phyloP scores from a whole-genome alignment of 2,329 filamentous ascomycete genomes.

The Anisogramma anomala region DNA sequence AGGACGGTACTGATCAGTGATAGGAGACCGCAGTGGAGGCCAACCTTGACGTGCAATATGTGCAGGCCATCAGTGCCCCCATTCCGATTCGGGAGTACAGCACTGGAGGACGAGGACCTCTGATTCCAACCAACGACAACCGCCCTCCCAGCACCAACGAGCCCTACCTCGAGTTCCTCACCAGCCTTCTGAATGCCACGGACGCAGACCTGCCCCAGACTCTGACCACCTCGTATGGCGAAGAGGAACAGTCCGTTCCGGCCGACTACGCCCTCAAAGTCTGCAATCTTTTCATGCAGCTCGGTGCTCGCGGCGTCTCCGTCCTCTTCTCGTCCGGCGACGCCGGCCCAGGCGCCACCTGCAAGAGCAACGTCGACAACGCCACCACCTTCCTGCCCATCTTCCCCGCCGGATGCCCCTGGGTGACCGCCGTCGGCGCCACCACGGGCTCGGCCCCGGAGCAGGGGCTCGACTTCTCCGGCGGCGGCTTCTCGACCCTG shows the following conservation, averaged over 20 bases:
- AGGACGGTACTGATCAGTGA: background rate
- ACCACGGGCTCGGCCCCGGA: slow-evolving; percentile 31
- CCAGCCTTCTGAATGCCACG: slow-evolving; percentile 43
- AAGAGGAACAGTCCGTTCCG: slow-evolving; percentile 53
- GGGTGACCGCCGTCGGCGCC: slow-evolving; percentile 45
- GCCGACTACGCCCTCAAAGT: slow-evolving; percentile 46
- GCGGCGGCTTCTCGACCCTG: slow-evolving; percentile 29
- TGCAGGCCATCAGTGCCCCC: slow-evolving; percentile 14
- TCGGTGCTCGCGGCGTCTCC: slow-evolving; percentile 51
- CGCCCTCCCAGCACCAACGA: slow-evolving; percentile 51
- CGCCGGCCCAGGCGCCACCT: slow-evolving; percentile 2
- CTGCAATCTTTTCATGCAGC: slow-evolving; percentile 51
- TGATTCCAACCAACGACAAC: slow-evolving; percentile 39
- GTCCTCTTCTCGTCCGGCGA: slow-evolving; percentile 39
- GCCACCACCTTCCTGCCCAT: slow-evolving; percentile 10
- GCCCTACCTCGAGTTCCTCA: slow-evolving; percentile 53
- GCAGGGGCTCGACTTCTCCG: slow-evolving; percentile 26
- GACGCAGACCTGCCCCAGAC: slow-evolving; percentile 43
- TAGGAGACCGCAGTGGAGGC: slow-evolving; percentile 16
- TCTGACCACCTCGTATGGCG: slow-evolving; percentile 53
- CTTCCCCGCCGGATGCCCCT: slow-evolving; percentile 32
- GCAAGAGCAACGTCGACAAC: slow-evolving; percentile 13
- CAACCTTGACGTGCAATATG: slow-evolving; percentile 20
- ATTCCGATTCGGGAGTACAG: slow-evolving; percentile 19
- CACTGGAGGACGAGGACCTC: slow-evolving; percentile 26